These are phyloP conservation scores for Ammopiptanthus mongolicus DNA, from an alignment of 306 rosid genomes.

Conservation along the genomic window DNA sequence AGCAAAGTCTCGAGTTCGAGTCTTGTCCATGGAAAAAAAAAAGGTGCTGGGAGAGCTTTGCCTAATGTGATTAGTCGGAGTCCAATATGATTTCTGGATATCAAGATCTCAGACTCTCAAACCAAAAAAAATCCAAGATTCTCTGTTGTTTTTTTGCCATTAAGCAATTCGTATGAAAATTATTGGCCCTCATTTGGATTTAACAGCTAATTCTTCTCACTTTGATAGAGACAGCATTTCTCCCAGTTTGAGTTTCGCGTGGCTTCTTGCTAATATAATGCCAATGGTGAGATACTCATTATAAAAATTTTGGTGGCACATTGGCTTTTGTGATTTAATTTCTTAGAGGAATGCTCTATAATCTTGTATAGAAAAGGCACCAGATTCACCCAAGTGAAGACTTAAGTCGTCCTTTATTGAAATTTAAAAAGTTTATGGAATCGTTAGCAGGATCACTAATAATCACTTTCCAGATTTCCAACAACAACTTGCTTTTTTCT, in stretches of 20 bases:
- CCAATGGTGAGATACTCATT: background rate
- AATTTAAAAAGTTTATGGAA: background rate
- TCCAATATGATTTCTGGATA: no score
- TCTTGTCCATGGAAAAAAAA: no score
- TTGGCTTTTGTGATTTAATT: background rate
- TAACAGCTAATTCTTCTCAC: slow-evolving; percentile 20
- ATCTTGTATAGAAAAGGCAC: no score
- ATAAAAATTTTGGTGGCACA: background rate
- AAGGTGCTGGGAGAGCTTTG: no score
- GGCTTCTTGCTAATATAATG: background rate
- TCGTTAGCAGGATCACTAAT: background rate
- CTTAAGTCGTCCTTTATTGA: background rate
- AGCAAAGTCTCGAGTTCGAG: no score
- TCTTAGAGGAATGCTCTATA: background rate
- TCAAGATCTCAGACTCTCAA: no score
- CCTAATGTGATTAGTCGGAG: no score
- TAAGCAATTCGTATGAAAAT: slow-evolving; percentile 3
- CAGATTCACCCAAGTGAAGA: background rate
- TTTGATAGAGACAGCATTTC: slow-evolving; percentile 5
- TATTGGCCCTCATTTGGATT: slow-evolving; percentile 36
- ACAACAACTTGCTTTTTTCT: background rate
- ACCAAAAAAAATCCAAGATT: no score
- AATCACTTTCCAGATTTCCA: slow-evolving; percentile 1
- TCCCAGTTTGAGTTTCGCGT: background rate
- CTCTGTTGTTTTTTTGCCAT: no score